Conservation (phyloP, 2,329 filamentous ascomycete genomes). For the Hymenoscyphus infarciens region DNA sequence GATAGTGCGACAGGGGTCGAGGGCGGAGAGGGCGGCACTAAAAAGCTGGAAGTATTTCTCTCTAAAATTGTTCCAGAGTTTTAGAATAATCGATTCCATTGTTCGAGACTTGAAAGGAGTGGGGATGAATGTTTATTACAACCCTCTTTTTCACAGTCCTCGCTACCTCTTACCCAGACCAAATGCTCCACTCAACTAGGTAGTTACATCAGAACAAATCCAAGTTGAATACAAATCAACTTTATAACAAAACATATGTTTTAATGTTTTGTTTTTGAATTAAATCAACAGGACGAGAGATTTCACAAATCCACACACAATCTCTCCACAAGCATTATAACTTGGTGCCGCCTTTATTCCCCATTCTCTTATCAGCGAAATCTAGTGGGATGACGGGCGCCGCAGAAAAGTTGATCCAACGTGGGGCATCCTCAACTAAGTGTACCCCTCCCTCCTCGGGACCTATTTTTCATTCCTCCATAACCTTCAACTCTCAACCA, state of each 20-base stretch:
- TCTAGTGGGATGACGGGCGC: background rate
- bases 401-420: background rate
- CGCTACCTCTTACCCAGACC: too few species aligned
- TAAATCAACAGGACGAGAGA: too few species aligned
- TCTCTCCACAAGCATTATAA: too few species aligned
- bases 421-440: background rate
- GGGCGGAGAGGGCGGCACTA: background rate
- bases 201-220: too few species aligned
- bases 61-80: background rate
- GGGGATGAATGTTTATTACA: background rate
- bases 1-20: background rate
- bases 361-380: background rate
- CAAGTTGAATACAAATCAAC: too few species aligned
- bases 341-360: too few species aligned
- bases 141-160: too few species aligned
- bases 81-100: background rate
- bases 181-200: too few species aligned
- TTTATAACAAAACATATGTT: too few species aligned
- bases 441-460: background rate
- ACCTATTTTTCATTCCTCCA: background rate
- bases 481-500: background rate
- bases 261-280: too few species aligned
- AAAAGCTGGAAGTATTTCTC: too few species aligned
- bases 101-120: background rate
- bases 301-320: too few species aligned